Evolutionary conservation across 2,329 filamentous ascomycete species (phyloP).

Genomic region (Cladosporium velox): DNA sequence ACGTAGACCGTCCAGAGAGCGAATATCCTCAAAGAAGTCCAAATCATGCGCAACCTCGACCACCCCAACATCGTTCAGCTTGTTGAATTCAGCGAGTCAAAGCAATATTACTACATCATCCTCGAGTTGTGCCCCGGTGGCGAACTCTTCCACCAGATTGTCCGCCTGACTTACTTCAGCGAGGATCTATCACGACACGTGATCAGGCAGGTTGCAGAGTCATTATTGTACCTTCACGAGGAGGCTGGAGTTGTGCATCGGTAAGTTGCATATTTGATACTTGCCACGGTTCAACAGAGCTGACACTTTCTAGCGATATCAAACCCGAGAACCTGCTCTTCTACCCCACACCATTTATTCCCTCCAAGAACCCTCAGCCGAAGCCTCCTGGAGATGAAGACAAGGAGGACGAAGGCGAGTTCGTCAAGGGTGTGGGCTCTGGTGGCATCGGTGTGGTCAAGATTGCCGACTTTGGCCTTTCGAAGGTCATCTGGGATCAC

Average conservation of each 20-base stretch:
- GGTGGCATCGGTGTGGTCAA: conserved; percentile 95
- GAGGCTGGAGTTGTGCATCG: conserved; percentile 94
- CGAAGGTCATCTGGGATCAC: conserved; percentile 97
- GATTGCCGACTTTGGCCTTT: conserved; percentile 96
- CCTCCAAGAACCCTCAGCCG: conserved; percentile 77
- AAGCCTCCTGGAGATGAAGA: conserved; percentile 89
- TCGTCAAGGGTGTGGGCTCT: conserved; percentile 74
- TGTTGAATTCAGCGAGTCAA: conserved; percentile 88
- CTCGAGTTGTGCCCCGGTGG: conserved; percentile 93
- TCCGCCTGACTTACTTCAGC: conserved; percentile 96
- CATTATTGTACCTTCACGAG: conserved; percentile 90
- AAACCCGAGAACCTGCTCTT: conserved; percentile 98
- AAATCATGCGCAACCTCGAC: conserved; percentile 96
- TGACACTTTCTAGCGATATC: conserved; percentile 72
- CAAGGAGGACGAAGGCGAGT: conserved; percentile 95
- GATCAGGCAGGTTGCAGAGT: conserved; percentile 91
- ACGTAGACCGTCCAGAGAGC: conserved; percentile 65
- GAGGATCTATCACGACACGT: conserved; percentile 93
- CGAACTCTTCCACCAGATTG: conserved; percentile 97
- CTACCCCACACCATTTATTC: conserved; percentile 78
- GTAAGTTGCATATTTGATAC: conserved; percentile 57
- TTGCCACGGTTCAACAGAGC: conserved; percentile 13
- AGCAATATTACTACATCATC: conserved; percentile 96
- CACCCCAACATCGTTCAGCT: conserved; percentile 96
- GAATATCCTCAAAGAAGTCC: conserved; percentile 97